Conservation (phyloP, 345 rosid genomes). For the Fremontodendron californicum region DNA sequence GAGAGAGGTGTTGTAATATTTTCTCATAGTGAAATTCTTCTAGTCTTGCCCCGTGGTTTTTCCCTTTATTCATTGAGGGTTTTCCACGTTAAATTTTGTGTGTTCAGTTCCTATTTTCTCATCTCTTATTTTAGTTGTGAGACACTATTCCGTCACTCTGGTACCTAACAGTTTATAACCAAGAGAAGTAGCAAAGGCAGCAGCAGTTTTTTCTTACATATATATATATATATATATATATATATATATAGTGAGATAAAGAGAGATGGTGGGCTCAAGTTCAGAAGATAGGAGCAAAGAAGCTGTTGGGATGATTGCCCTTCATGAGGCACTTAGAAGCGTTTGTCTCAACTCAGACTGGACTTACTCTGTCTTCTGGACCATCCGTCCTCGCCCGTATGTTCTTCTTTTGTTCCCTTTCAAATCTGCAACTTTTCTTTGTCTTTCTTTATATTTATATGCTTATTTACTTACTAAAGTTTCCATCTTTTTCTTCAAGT, state of each 20-base stretch:
- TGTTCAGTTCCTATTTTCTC: too few species aligned
- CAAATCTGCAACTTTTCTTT: neutral
- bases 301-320: slow-evolving; percentile 99
- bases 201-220: too few species aligned
- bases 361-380: slow-evolving; percentile 99
- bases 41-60: too few species aligned
- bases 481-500: neutral
- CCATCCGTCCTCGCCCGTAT: slow-evolving; percentile 99
- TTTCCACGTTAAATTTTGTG: too few species aligned
- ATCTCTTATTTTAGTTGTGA: too few species aligned
- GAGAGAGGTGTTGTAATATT: too few species aligned
- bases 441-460: slow-evolving; percentile 13
- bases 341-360: slow-evolving; percentile 97
- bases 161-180: neutral
- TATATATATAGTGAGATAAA: too few species aligned
- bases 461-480: neutral
- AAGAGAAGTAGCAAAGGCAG: neutral
- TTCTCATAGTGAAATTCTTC: too few species aligned
- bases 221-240: too few species aligned
- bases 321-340: slow-evolving; percentile 98
- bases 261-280: slow-evolving; percentile 97
- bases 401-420: neutral
- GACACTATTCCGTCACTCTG: too few species aligned
- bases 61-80: too few species aligned
- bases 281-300: slow-evolving; percentile 97